phyloP scores from a whole-genome alignment of 2,329 filamentous ascomycete genomes.

The Claviceps humidiphila region DNA sequence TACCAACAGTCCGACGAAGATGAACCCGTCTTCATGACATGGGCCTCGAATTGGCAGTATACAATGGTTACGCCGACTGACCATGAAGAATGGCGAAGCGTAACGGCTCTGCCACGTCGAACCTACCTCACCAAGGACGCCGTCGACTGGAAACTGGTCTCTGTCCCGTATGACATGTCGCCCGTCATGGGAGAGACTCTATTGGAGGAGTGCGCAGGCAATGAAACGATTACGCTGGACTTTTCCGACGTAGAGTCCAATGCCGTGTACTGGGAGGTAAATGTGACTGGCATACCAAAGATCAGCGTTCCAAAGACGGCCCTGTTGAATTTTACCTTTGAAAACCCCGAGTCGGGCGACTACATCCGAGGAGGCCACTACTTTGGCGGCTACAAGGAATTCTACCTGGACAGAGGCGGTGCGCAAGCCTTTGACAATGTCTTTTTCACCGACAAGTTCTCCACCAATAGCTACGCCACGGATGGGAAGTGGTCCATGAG shows the following conservation, averaged over 20 bases:
- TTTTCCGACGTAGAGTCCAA: slow-evolving; percentile 35
- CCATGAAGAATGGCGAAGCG: slow-evolving; percentile 19
- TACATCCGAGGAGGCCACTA: too few species aligned
- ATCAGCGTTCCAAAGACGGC: slow-evolving; percentile 10
- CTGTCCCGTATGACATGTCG: slow-evolving; percentile 30
- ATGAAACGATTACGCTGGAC: slow-evolving; percentile 34
- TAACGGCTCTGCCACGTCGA: slow-evolving; percentile 26
- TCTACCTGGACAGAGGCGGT: too few species aligned
- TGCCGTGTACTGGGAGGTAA: slow-evolving; percentile 40
- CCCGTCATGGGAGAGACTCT: slow-evolving; percentile 33
- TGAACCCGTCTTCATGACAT: slow-evolving; percentile 8
- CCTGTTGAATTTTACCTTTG: slow-evolving; percentile 17
- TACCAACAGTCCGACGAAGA: too few species aligned
- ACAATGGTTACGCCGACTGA: slow-evolving; percentile 17
- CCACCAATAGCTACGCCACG: slow-evolving; percentile 9
- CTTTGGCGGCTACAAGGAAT: too few species aligned
- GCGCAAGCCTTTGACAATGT: slow-evolving; percentile 16
- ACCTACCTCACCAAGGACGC: slow-evolving; percentile 40
- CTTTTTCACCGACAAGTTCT: slow-evolving; percentile 21
- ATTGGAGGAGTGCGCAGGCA: slow-evolving; percentile 30
- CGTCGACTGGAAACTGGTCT: slow-evolving; percentile 21
- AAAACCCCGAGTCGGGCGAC: slow-evolving; percentile 10
- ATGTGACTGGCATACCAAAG: slow-evolving; percentile 28
- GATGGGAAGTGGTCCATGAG: slow-evolving; percentile 16
- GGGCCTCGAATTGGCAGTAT: slow-evolving; percentile 24